phyloP scores from a whole-genome alignment of 441 rosid species.

The Erodium texanum region DNA sequence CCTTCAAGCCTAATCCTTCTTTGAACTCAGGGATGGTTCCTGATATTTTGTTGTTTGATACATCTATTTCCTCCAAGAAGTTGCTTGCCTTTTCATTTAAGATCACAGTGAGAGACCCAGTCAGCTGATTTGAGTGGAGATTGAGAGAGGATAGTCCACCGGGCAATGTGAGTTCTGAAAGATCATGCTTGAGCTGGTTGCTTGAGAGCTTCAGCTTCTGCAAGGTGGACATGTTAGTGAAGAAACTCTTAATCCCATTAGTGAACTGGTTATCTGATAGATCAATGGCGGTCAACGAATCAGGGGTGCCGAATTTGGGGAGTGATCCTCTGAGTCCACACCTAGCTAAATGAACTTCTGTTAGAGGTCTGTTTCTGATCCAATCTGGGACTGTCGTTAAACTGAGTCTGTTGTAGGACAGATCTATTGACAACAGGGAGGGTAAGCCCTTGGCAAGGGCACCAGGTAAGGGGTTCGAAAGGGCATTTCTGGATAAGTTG shows the following conservation, averaged over 20 bases:
- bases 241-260: conserved; percentile 47
- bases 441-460: conserved; percentile 48
- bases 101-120: conserved; percentile 59
- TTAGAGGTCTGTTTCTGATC: conserved; percentile 49
- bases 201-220: conserved; percentile 60
- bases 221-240: conserved; percentile 51
- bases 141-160: too few species aligned
- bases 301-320: conserved; percentile 57
- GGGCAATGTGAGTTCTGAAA: too few species aligned
- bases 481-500: conserved; percentile 65
- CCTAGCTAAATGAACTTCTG: conserved; percentile 69
- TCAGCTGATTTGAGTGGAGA: conserved; percentile 10
- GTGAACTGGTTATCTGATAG: conserved; percentile 60
- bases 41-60: conserved; percentile 60
- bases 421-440: conserved; percentile 65
- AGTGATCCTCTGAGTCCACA: conserved; percentile 63
- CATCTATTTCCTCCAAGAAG: conserved; percentile 57
- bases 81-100: conserved; percentile 63
- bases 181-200: conserved; percentile 36
- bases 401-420: conserved; percentile 69
- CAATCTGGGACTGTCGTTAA: conserved; percentile 65
- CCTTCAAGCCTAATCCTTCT: conserved; percentile 55
- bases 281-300: conserved; percentile 53
- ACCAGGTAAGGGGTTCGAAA: conserved; percentile 60
- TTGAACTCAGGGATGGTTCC: conserved; percentile 60